These are phyloP conservation scores for Aspergillus udagawae DNA, from an alignment of 2,329 filamentous ascomycete genomes.

Conservation along the genomic window DNA sequence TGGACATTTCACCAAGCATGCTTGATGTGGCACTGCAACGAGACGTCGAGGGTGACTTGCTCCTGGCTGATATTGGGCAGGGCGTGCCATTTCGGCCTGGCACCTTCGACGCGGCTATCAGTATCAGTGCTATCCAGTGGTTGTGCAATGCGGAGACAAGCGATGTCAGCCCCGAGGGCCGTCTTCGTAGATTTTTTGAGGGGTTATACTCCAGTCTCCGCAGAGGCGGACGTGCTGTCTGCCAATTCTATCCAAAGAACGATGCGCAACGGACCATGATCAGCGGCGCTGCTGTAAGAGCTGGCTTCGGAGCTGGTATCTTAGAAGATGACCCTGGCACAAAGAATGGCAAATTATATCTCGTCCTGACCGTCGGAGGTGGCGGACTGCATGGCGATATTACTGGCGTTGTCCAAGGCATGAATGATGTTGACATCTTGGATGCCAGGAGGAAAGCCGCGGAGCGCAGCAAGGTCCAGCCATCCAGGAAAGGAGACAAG, in stretches of 20 bases:
- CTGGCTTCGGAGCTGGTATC: conserved; percentile 91
- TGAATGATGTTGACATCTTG: conserved; percentile 81
- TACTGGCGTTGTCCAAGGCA: conserved; percentile 79
- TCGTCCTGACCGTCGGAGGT: conserved; percentile 85
- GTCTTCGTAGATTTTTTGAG: conserved; percentile 84
- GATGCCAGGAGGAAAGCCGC: conserved; percentile 59
- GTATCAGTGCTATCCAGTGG: conserved; percentile 97
- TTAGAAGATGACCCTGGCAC: conserved; percentile 94
- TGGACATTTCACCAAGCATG: conserved; percentile 96
- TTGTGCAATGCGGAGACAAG: conserved; percentile 90
- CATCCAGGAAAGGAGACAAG: conserved; percentile 46
- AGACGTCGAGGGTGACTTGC: conserved; percentile 88
- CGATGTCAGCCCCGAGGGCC: conserved; percentile 73
- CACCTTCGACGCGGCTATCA: conserved; percentile 90
- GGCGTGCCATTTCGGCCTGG: conserved; percentile 91
- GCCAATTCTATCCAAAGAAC: conserved; percentile 98
- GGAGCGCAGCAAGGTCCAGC: conserved; percentile 39
- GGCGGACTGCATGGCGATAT: conserved; percentile 68
- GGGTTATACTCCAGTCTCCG: conserved; percentile 80
- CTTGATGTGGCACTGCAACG: conserved; percentile 88
- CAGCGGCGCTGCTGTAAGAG: conserved; percentile 80
- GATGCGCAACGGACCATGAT: conserved; percentile 90
- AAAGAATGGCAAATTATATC: conserved; percentile 94
- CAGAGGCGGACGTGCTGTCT: conserved; percentile 83
- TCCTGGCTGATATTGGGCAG: conserved; percentile 92